Percentiles rank a stretch among this genome's conserved stretches.
Evolutionary conservation across 1,284 basidiomycete species (phyloP).

Genomic region (Austroboletus rostrupii): DNA sequence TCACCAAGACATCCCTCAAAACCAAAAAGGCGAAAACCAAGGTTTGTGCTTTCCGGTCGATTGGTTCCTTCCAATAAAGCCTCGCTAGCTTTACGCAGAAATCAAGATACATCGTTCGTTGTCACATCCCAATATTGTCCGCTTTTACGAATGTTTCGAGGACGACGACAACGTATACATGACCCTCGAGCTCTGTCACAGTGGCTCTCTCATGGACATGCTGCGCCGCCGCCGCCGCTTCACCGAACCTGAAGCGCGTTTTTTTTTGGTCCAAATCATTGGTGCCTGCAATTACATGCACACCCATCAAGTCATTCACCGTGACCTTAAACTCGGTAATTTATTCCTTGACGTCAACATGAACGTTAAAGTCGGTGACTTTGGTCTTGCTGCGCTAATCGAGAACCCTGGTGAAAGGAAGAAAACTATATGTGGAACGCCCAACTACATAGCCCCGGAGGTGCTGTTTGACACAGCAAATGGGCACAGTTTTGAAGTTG

Average conservation of each 20-base stretch:
- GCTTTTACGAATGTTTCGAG: conserved; percentile 93
- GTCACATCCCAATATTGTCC: conserved; percentile 89
- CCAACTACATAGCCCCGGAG: conserved; percentile 98
- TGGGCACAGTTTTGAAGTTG: conserved; percentile 97
- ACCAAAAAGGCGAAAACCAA: conserved; percentile 93
- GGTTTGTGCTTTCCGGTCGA: conserved; percentile 39
- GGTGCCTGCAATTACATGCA: conserved; percentile 98
- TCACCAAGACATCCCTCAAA: conserved; percentile 79
- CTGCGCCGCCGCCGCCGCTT: conserved; percentile 85
- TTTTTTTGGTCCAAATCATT: conserved; percentile 91
- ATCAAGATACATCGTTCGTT: conserved; percentile 96
- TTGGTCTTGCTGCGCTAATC: conserved; percentile 94
- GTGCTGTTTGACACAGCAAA: conserved; percentile 94
- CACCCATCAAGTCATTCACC: conserved; percentile 90
- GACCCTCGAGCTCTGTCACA: conserved; percentile 89
- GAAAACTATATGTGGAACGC: conserved; percentile 98
- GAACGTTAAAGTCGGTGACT: conserved; percentile 97
- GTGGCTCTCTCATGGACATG: conserved; percentile 89
- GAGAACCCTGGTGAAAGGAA: conserved; percentile 95
- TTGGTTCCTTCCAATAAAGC: conserved; percentile 1
- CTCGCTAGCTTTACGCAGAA: conserved; percentile 84
- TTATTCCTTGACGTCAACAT: conserved; percentile 89
- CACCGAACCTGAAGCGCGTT: conserved; percentile 90
- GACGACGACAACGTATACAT: conserved; percentile 96
- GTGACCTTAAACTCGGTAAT: conserved; percentile 94